Conservation (phyloP, 2,329 filamentous ascomycete species). For the Venturia carpophila region DNA sequence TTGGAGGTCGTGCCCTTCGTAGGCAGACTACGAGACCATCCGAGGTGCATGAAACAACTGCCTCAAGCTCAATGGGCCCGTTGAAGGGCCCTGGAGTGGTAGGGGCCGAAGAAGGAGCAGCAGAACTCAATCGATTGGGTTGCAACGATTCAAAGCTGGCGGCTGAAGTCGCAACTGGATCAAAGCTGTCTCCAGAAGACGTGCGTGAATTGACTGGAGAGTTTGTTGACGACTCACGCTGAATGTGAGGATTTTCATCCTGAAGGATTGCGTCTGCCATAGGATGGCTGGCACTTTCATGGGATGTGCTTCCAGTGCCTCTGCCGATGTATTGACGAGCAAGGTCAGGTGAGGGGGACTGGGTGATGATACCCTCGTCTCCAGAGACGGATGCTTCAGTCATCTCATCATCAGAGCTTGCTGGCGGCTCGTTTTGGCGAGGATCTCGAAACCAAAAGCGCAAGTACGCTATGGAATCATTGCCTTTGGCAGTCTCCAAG, state of each 20-base stretch:
- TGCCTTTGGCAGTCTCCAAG: slow-evolving; percentile 77
- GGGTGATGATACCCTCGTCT: slow-evolving; percentile 27
- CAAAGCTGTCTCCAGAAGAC: slow-evolving; percentile 41
- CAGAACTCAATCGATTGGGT: not conserved
- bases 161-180: slow-evolving; percentile 24
- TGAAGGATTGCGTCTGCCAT: not conserved
- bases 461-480: slow-evolving; percentile 84
- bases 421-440: slow-evolving; percentile 40
- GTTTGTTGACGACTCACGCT: not conserved
- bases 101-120: not conserved
- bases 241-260: not conserved
- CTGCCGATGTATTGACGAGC: not conserved
- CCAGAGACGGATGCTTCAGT: slow-evolving; percentile 43
- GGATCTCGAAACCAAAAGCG: slow-evolving; percentile 80
- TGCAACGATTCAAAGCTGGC: not conserved
- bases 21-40: slow-evolving; percentile 79
- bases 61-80: slow-evolving; percentile 64
- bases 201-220: slow-evolving; percentile 26
- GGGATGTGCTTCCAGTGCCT: not conserved
- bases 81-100: slow-evolving; percentile 17
- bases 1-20: slow-evolving; percentile 61
- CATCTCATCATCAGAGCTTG: slow-evolving; percentile 36
- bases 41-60: slow-evolving; percentile 84
- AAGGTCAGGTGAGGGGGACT: not conserved
- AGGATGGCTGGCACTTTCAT: not conserved